Base-by-base conservation (phyloP, 257 asterid genomes). In the Coffea eugenioides region DNA sequence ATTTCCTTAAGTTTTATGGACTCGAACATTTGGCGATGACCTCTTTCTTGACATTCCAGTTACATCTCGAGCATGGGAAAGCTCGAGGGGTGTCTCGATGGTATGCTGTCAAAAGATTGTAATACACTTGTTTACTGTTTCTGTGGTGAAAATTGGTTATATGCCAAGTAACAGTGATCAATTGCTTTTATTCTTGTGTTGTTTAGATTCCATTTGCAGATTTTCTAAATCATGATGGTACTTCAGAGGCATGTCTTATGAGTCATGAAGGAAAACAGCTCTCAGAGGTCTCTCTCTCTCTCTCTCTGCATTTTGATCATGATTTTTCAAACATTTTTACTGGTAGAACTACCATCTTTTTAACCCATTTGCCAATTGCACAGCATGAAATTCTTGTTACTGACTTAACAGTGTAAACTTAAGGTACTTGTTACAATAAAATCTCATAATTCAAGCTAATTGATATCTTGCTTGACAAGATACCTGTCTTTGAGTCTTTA, bases 31-130 rank as follows among this genome's bases (percentile, higher is more conserved):
- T 39, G 48, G 59, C 27, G n/a, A 57, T 52, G 66, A 68, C 41
- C 49, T 80, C 51, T 68, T 72, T 76, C 36, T 79, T 45, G 75
- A 43, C 79, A 46, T 81, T 78, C 76, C 91, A 89, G 98, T 93
- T 66, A 86, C 91, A 73, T 93, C 98, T 75, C 92, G 97, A 68
- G 98, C 97, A 9, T 93, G 99, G 99, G 92, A 77, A 80, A 89
- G 97, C 91, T 87, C 92, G 31, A 87, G 90, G 75, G 98, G 93
- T 12, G 87, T 88, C 70, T 92, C 94, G 65, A 74, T 95, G 95
- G 92, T 89, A 89, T 31, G 66, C 15, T 69, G 67, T 25, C 14
- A 48, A 54, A 59, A 41, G 74, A 56, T 57, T 52, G 46, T 27
- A 46, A 14, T 48, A 23, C 57, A 73, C 73, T 11, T 54, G 36